Percentiles rank a stretch among this genome's conserved stretches.
Evolutionary conservation across 306 rosid genomes (phyloP).

Genomic region (Glycine latifolia): DNA sequence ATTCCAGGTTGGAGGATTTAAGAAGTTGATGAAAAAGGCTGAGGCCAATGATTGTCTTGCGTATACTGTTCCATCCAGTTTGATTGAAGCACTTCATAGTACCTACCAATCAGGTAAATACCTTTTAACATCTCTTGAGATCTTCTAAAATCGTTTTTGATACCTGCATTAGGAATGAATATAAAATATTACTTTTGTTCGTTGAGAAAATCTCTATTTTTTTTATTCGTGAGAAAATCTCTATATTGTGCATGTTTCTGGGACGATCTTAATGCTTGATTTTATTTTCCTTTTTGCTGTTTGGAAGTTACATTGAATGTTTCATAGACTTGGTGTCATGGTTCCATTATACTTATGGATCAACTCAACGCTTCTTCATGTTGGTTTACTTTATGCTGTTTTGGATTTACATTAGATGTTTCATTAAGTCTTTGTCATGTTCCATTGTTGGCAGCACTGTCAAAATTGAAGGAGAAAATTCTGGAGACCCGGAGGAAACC

Average conservation of each 20-base stretch:
- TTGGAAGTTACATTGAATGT: conserved; percentile 26
- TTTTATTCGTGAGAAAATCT: no score
- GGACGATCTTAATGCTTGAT: background rate
- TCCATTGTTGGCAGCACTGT: conserved; percentile 61
- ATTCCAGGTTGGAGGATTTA: no score
- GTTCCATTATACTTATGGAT: conserved; percentile 10
- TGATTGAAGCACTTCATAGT: no score
- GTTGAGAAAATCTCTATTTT: background rate
- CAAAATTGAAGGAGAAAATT: conserved; percentile 68
- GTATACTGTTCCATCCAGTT: no score
- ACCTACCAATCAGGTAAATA: conserved; percentile 73
- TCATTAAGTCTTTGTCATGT: conserved; percentile 20
- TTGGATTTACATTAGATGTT: conserved; percentile 37
- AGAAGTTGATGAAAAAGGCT: no score
- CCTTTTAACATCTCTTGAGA: background rate
- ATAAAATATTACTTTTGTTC: background rate
- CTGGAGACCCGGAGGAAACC: conserved; percentile 61
- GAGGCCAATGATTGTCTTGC: no score
- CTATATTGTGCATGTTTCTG: background rate
- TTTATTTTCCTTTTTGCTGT: conserved; percentile 29
- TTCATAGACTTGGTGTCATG: conserved; percentile 15
- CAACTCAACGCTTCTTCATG: no score
- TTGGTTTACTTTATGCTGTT: no score
- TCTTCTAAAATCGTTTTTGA: conserved; percentile 31
- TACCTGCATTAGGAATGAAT: conserved; percentile 14